phyloP scores from a whole-genome alignment of 768 basidiomycete genomes.

The Clitopilus hobsonii region DNA sequence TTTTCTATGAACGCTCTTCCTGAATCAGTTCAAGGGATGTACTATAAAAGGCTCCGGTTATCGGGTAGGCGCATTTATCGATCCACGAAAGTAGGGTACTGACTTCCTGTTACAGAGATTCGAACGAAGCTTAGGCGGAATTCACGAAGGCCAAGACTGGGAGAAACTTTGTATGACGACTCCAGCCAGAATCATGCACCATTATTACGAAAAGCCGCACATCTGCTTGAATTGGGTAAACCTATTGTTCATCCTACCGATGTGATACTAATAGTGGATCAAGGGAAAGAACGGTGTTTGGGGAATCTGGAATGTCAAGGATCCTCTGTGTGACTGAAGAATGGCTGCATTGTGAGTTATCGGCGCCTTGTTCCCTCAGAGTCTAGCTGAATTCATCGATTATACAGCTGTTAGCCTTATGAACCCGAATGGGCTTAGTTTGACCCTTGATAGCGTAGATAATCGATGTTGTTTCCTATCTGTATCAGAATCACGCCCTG shows the following conservation, averaged over 20 bases:
- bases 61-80: not conserved
- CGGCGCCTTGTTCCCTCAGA: too few relatives aligned
- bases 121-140: not conserved
- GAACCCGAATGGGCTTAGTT: too few relatives aligned
- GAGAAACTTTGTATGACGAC: not conserved
- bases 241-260: not conserved
- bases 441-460: too few relatives aligned
- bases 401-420: too few relatives aligned
- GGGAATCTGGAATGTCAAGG: conserved; percentile 5
- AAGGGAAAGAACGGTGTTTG: conserved; percentile 2
- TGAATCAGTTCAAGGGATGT: not conserved
- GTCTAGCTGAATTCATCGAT: too few relatives aligned
- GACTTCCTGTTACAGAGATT: not conserved
- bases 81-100: not conserved
- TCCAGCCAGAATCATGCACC: not conserved
- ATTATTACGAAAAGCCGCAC: not conserved
- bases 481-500: too few relatives aligned
- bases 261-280: not conserved
- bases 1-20: not conserved
- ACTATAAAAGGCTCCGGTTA: not conserved
- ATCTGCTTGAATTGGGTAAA: conserved; percentile 1
- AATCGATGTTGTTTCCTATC: too few relatives aligned
- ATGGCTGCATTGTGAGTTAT: too few relatives aligned
- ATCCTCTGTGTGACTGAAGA: not conserved
- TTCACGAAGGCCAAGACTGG: not conserved